These are phyloP conservation scores for Turritis glabra DNA, from an alignment of 345 rosid species.

Conservation along the genomic window DNA sequence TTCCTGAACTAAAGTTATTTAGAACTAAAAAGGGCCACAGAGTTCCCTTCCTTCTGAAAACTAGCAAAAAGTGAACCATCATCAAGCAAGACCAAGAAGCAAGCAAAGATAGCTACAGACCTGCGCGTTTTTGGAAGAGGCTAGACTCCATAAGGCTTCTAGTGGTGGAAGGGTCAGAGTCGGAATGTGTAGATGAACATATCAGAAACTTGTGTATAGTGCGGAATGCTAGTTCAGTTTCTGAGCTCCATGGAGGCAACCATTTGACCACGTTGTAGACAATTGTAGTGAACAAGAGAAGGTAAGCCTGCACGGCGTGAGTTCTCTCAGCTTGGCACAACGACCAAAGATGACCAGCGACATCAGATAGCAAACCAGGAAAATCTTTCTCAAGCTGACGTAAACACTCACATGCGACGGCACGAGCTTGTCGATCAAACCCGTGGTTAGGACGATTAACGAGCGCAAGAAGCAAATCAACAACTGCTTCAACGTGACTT, in stretches of 20 bases:
- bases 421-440: constrained; percentile 77
- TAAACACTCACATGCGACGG: constrained; percentile 81
- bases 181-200: constrained; percentile 69
- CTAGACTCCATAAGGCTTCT: constrained; percentile 56
- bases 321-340: constrained; percentile 90
- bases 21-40: constrained; percentile 8
- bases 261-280: constrained; percentile 71
- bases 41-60: constrained; percentile 18
- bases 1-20: background rate
- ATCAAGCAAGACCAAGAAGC: constrained; percentile 28
- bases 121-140: constrained; percentile 67
- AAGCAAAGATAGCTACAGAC: constrained; percentile 40
- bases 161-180: constrained; percentile 58
- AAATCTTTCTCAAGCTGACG: constrained; percentile 75
- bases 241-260: constrained; percentile 95
- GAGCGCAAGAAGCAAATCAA: constrained; percentile 68
- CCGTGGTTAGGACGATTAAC: constrained; percentile 91
- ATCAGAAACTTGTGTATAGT: constrained; percentile 81
- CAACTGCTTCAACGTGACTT: constrained; percentile 51
- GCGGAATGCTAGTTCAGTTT: constrained; percentile 88
- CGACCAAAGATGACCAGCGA: constrained; percentile 83
- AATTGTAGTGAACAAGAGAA: constrained; percentile 67
- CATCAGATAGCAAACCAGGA: constrained; percentile 76
- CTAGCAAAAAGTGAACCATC: constrained; percentile 13
- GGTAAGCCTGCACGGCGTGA: constrained; percentile 81